A percentile compares a stretch with the other conserved stretches of the same genome.
phyloP scores from a whole-genome alignment of 768 basidiomycete species.

The Tubosaeta sp. region DNA sequence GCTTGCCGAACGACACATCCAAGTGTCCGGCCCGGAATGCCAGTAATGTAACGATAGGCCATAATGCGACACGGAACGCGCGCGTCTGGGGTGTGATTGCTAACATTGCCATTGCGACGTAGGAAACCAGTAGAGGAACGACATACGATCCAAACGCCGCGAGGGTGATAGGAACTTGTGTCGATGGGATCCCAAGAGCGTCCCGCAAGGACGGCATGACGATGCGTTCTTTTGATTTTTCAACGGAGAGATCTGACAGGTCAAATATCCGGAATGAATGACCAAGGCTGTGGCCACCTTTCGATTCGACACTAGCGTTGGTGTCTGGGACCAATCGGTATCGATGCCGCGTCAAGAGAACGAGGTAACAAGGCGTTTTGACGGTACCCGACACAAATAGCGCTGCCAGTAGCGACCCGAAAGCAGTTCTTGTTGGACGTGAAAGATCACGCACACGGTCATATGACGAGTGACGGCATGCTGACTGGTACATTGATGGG shows the following conservation, averaged over 20 bases:
- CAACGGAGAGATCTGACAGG: too few species aligned
- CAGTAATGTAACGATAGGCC: constrained; percentile 42
- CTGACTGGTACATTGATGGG: too few species aligned
- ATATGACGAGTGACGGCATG: too few species aligned
- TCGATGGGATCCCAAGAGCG: not conserved
- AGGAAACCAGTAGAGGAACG: constrained; percentile 41
- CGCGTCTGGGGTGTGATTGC: constrained; percentile 45
- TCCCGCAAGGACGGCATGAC: not conserved
- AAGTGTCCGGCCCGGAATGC: constrained; percentile 35
- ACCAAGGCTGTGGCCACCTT: not conserved
- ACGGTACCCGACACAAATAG: too few species aligned
- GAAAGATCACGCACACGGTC: too few species aligned
- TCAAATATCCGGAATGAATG: not conserved
- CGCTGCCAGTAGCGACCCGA: too few species aligned
- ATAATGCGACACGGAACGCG: constrained; percentile 39
- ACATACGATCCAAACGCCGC: constrained; percentile 34
- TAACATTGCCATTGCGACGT: constrained; percentile 47
- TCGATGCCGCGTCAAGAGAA: too few species aligned
- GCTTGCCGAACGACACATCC: constrained; percentile 5
- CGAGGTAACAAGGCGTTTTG: too few species aligned
- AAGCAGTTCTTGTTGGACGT: too few species aligned
- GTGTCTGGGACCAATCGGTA: too few species aligned
- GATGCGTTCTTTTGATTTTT: not conserved
- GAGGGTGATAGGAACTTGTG: constrained; percentile 26
- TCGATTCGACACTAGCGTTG: too few species aligned